phyloP scores from a whole-genome alignment of 371 early-diverging fungal genomes.

The Blakeslea trispora region DNA sequence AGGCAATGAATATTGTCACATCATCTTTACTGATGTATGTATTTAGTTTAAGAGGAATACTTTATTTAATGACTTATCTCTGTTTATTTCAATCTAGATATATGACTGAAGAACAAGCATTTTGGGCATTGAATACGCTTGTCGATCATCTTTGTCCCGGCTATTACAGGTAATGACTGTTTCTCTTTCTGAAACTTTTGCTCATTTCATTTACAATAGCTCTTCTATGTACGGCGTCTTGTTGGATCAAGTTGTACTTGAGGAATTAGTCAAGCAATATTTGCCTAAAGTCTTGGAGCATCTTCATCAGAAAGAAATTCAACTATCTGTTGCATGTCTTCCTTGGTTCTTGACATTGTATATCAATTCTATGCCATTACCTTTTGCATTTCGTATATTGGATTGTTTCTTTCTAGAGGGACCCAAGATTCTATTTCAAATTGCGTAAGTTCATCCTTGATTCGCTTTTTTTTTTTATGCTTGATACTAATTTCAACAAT shows the following conservation, averaged over 20 bases:
- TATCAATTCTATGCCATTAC: slow-evolving; percentile 91
- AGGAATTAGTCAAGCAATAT: slow-evolving; percentile 74
- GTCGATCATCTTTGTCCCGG: slow-evolving; percentile 91
- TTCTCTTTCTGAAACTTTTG: slow-evolving; percentile 25
- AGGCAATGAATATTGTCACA: slow-evolving; percentile 98
- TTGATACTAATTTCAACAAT: not conserved
- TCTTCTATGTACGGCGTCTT: slow-evolving; percentile 98
- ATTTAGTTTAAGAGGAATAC: not conserved
- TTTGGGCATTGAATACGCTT: slow-evolving; percentile 88
- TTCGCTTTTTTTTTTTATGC: not conserved
- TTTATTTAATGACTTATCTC: not conserved
- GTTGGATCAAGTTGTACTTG: slow-evolving; percentile 94
- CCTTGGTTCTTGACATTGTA: slow-evolving; percentile 96
- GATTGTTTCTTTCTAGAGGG: slow-evolving; percentile 96
- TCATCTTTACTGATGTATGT: slow-evolving; percentile 86
- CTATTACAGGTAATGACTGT: slow-evolving; percentile 71
- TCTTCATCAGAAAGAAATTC: slow-evolving; percentile 84
- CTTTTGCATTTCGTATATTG: slow-evolving; percentile 85
- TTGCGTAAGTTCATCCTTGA: slow-evolving; percentile 59
- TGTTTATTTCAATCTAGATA: slow-evolving; percentile 46
- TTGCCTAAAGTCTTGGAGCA: slow-evolving; percentile 79
- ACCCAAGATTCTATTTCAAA: slow-evolving; percentile 89
- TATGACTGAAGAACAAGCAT: slow-evolving; percentile 95
- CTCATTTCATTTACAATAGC: slow-evolving; percentile 34
- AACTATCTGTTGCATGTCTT: slow-evolving; percentile 91